These are phyloP conservation scores for Viola pubescens DNA, from an alignment of 441 rosid genomes.

Conservation along the genomic window DNA sequence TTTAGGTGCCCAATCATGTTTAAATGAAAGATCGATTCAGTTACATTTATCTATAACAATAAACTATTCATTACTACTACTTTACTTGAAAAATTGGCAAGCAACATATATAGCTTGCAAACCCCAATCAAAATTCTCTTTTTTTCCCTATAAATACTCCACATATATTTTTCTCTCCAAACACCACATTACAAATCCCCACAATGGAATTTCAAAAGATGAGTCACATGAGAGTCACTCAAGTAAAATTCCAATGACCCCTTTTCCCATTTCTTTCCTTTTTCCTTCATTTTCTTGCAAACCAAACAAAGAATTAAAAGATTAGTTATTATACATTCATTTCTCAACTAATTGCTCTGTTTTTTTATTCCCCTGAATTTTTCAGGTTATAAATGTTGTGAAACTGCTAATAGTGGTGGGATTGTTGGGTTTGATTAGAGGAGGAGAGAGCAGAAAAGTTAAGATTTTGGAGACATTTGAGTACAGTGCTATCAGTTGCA, in stretches of 20 bases:
- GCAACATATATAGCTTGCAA: too few relatives aligned
- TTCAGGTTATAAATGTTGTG: conserved; percentile 24
- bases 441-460: conserved; percentile 35
- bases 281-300: neutral
- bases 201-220: too few relatives aligned
- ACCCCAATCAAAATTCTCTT: too few relatives aligned
- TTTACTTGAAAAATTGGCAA: too few relatives aligned
- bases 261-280: neutral
- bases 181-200: too few relatives aligned
- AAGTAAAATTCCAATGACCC: neutral
- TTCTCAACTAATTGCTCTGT: neutral
- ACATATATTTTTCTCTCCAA: too few relatives aligned
- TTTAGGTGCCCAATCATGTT: too few relatives aligned
- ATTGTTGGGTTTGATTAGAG: conserved; percentile 13
- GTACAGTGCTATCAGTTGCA: conserved; percentile 41
- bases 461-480: conserved; percentile 23
- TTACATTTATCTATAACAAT: too few relatives aligned
- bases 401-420: conserved; percentile 19
- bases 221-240: too few relatives aligned
- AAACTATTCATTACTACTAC: too few relatives aligned
- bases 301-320: neutral
- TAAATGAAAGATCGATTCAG: too few relatives aligned
- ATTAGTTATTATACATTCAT: neutral
- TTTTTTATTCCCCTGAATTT: neutral
- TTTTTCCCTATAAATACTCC: too few relatives aligned